phyloP scores from a whole-genome alignment of 2,329 filamentous ascomycete species.

The Colletotrichum sp. region DNA sequence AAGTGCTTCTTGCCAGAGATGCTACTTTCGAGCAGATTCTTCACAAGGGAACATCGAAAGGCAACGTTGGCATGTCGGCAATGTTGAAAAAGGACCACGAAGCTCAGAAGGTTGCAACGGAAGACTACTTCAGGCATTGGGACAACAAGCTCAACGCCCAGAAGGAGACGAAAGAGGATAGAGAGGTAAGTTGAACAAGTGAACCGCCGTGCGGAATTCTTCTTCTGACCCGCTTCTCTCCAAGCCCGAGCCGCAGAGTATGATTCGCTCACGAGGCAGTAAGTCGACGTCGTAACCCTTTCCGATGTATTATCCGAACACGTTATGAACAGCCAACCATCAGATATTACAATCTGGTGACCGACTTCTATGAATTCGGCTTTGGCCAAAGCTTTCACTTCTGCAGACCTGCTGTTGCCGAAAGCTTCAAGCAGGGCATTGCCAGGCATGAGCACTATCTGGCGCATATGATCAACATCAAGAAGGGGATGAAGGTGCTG shows the following conservation, averaged over 20 bases:
- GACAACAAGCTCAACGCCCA: slow-evolving; percentile 76
- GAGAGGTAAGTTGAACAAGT: slow-evolving; percentile 64
- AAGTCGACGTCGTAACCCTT: slow-evolving; percentile 40
- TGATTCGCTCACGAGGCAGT: slow-evolving; percentile 91
- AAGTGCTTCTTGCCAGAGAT: slow-evolving; percentile 48
- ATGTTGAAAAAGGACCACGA: slow-evolving; percentile 81
- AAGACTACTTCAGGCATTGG: slow-evolving; percentile 97
- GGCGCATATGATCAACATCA: slow-evolving; percentile 84
- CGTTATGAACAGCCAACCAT: background rate
- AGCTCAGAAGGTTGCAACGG: slow-evolving; percentile 81
- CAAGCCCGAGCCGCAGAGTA: slow-evolving; percentile 85
- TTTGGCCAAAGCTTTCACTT: slow-evolving; percentile 98
- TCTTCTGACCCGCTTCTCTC: background rate
- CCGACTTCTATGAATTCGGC: slow-evolving; percentile 94
- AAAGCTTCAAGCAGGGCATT: slow-evolving; percentile 89
- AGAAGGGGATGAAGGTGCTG: slow-evolving; percentile 85
- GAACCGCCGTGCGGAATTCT: background rate
- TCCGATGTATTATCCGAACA: no score
- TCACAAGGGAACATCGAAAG: slow-evolving; percentile 67
- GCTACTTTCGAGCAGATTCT: slow-evolving; percentile 78
- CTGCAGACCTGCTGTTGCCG: slow-evolving; percentile 87
- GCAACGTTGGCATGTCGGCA: slow-evolving; percentile 70
- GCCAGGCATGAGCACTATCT: slow-evolving; percentile 98
- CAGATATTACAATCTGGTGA: slow-evolving; percentile 97
- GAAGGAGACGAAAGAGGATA: slow-evolving; percentile 81